Conservation (phyloP, 768 basidiomycete genomes). For the Boletus rubropictus region DNA sequence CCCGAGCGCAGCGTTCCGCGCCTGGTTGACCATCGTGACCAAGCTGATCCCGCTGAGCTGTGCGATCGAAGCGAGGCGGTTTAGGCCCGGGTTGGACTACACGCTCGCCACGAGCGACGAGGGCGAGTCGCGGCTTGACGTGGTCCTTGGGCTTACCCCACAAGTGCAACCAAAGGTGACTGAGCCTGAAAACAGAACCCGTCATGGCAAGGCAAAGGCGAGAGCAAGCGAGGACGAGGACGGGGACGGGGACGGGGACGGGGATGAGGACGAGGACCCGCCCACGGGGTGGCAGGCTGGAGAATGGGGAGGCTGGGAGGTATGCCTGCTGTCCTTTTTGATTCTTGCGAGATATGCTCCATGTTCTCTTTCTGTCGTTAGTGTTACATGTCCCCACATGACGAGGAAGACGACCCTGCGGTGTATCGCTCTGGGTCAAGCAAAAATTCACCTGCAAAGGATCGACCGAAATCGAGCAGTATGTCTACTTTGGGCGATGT, state of each 20-base stretch:
- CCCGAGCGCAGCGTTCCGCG: slow-evolving; percentile 75
- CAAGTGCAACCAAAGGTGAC: slow-evolving; percentile 31
- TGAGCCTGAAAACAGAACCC: slow-evolving; percentile 1
- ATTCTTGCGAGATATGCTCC: neutral
- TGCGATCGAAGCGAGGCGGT: slow-evolving; percentile 76
- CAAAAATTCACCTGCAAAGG: slow-evolving; percentile 28
- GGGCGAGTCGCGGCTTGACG: slow-evolving; percentile 76
- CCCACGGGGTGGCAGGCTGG: slow-evolving; percentile 60
- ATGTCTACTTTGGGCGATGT: slow-evolving; percentile 12
- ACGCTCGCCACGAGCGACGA: slow-evolving; percentile 87
- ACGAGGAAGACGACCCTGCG: slow-evolving; percentile 93
- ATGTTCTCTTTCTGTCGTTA: slow-evolving; percentile 24
- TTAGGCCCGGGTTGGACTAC: slow-evolving; percentile 91
- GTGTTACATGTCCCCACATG: slow-evolving; percentile 94
- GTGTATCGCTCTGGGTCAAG: slow-evolving; percentile 70
- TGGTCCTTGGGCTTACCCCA: slow-evolving; percentile 82
- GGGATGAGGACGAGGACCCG: slow-evolving; percentile 27
- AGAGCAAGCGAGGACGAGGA: slow-evolving; percentile 15
- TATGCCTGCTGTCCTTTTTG: slow-evolving; percentile 27
- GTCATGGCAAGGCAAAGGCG: slow-evolving; percentile 29
- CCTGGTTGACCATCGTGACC: slow-evolving; percentile 79
- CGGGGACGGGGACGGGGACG: slow-evolving; percentile 12
- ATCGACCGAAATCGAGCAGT: slow-evolving; percentile 8
- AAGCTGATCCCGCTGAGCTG: slow-evolving; percentile 66
- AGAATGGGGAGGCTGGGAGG: slow-evolving; percentile 94